Evolutionary conservation across 1,284 basidiomycete genomes (phyloP), one percentile per base, ranked within the genome.

Genomic region (Cystobasidium slooffiae): DNA sequence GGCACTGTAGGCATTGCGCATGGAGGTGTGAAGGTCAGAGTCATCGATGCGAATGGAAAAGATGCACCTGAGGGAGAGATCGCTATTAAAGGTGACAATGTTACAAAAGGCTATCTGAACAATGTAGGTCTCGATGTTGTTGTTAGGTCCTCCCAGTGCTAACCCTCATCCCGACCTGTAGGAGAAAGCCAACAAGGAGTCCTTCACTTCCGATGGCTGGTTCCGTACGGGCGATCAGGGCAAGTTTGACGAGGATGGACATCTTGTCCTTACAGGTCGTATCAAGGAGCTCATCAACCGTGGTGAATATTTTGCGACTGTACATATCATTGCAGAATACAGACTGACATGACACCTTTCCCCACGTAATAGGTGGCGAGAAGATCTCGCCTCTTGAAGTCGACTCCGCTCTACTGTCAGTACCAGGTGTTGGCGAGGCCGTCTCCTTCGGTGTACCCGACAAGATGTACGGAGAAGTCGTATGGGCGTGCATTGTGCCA

Each of bases 381-480:
- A 89, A 89, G 76, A 87, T 89, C 74, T 87, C 86, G 6, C 89
- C 89, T 0, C 86, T 89, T 76, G 88, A 90, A 81, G 81, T 89
- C 18, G 84, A 87, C 76, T 80, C 82, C 0, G 85, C 86, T 0
- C 78, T 90, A 14, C 80, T 84, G 3, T 78, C 80, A 1, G 80
- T 87, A n/a, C 76, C 81, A 1, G 86, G 85, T 41, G 84, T 89
- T 18, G 79, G 79, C 18, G 88, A 89, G 59, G 87, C 87, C 4
- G 82, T 83, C 0, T 77, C 75, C 82, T 87, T 83, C 69, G 81
- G 78, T 9, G 80, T 83, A 41, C 82, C 82, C 1, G 80, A 83
- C 75, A 62, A 73, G 63, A 78, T 76, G 69, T 78, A 83, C 68
- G 81, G 81, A 37, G 81, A 83, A 65, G 79, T 81, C 51, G 82